Evolutionary conservation across 2,329 filamentous ascomycete genomes (phyloP).

Genomic region (Colletotrichum sp.): DNA sequence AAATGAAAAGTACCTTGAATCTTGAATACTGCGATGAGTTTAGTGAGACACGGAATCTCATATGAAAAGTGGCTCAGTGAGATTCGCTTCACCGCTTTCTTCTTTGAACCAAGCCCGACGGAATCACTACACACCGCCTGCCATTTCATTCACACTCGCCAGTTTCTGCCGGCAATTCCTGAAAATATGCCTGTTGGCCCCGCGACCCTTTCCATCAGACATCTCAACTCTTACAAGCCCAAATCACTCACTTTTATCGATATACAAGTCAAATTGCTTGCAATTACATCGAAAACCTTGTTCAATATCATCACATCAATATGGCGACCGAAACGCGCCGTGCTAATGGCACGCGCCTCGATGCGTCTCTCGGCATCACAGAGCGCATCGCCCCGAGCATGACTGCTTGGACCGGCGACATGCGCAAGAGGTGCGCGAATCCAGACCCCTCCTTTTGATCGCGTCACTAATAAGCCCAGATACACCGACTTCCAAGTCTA

Average conservation of each 20-base stretch:
- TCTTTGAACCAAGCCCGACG: accelerated
- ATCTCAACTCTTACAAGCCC: background rate
- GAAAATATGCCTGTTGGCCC: constrained; percentile 17
- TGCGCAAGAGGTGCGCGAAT: constrained; percentile 17
- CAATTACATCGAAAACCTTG: background rate
- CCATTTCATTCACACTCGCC: background rate
- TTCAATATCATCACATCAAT: background rate
- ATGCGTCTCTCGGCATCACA: constrained; percentile 22
- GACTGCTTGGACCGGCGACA: constrained; percentile 21
- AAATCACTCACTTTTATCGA: background rate
- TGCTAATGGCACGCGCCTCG: constrained; percentile 15
- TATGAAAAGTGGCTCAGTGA: background rate
- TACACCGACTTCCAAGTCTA: constrained; percentile 95
- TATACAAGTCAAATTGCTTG: background rate
- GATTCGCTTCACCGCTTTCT: background rate
- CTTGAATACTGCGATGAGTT: background rate
- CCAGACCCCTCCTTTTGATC: too few species aligned
- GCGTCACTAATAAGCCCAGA: constrained; percentile 38
- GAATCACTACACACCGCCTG: background rate
- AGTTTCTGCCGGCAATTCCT: constrained; percentile 12
- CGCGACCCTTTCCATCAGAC: background rate
- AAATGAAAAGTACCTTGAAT: background rate
- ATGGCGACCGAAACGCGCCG: constrained; percentile 10
- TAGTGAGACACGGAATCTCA: background rate
- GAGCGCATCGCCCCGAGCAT: constrained; percentile 22